Base-by-base conservation (phyloP, 2,329 filamentous ascomycete genomes). In the Paecilomyces niveus region DNA sequence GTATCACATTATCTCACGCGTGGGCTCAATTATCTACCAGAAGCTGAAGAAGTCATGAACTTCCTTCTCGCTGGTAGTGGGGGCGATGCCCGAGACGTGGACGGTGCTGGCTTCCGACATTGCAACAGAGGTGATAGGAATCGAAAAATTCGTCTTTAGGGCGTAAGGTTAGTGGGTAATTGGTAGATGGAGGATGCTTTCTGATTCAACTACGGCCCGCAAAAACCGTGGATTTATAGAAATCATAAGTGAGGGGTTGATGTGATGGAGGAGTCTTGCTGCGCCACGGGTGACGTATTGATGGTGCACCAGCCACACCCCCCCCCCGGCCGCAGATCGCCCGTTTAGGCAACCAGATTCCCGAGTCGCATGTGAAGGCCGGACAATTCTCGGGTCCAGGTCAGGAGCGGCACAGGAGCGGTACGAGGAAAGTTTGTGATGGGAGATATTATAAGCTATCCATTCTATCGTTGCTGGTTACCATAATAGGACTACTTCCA, bases 11-110 rank as follows among this genome's bases (percentile, higher is more conserved):
- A 21, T 21, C 18, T 13, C 15, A 53, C 59, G 65, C 61, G 57
- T 49, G 55, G 58, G 24, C 31, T 56, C 52, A 54, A 55, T 18
- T 32, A 24, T 85, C 73, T 83, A 93, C 90, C 85, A 87, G 77
- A 97, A 97, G 81, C 89, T 94, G 83, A 99, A 99, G 83, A 99
- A 99, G 73, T 96, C 92, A 71, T 86, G 86, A 68, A 99, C 87
- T 78, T 97, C 92, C 78, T 92, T 88, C 77, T 99, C 92, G 66
- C 84, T 86, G 58, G 93, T 97, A 73, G 87, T 78, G 62, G 81
- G 74, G 66, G 89, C 86, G 78, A 99, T 96, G 80, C 94, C 92
- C 79, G 89, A 89, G 70, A 97, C 92, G 79, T 92, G 80, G 64
- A 97, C 90, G 55, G 89, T 93, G 68, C 79, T 83, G 68, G 77